These are phyloP conservation scores for Jacaranda mimosifolia DNA, from an alignment of 257 asterid genomes.

Conservation along the genomic window DNA sequence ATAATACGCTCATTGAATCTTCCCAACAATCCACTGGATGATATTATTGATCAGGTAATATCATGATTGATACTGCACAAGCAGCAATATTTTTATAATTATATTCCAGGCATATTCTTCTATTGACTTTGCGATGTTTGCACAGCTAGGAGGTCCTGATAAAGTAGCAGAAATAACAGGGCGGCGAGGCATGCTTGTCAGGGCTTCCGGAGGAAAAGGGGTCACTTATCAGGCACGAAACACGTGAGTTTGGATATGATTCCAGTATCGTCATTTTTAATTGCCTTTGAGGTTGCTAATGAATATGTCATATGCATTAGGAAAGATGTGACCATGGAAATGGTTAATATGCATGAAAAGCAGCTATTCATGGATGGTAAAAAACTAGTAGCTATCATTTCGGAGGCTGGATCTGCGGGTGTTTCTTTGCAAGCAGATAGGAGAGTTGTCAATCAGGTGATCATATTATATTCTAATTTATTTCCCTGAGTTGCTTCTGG, in stretches of 20 bases:
- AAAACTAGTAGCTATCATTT: slow-evolving; percentile 89
- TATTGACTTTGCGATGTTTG: slow-evolving; percentile 35
- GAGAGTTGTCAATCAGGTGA: slow-evolving; percentile 93
- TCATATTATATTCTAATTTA: slow-evolving; percentile 20
- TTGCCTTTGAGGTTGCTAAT: slow-evolving; percentile 39
- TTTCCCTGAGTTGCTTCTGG: slow-evolving; percentile 29
- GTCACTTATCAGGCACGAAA: slow-evolving; percentile 95
- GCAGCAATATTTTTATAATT: background rate
- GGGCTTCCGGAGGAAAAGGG: slow-evolving; percentile 92
- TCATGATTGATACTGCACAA: slow-evolving; percentile 21
- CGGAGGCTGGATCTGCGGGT: slow-evolving; percentile 99
- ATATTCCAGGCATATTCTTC: slow-evolving; percentile 7
- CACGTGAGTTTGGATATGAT: slow-evolving; percentile 73
- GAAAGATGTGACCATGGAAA: slow-evolving; percentile 96
- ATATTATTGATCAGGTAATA: slow-evolving; percentile 91
- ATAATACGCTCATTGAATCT: slow-evolving; percentile 90
- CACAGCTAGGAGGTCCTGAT: slow-evolving; percentile 97
- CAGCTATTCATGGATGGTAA: slow-evolving; percentile 95
- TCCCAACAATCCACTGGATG: slow-evolving; percentile 99
- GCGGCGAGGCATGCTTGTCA: slow-evolving; percentile 94
- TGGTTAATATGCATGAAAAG: slow-evolving; percentile 99
- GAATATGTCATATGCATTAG: slow-evolving; percentile 49
- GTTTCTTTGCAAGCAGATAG: slow-evolving; percentile 99
- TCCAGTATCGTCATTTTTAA: slow-evolving; percentile 26
- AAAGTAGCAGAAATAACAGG: slow-evolving; percentile 98